These are phyloP conservation scores for Coffea humblotiana DNA, from an alignment of 305 asterid species.

Conservation along the genomic window DNA sequence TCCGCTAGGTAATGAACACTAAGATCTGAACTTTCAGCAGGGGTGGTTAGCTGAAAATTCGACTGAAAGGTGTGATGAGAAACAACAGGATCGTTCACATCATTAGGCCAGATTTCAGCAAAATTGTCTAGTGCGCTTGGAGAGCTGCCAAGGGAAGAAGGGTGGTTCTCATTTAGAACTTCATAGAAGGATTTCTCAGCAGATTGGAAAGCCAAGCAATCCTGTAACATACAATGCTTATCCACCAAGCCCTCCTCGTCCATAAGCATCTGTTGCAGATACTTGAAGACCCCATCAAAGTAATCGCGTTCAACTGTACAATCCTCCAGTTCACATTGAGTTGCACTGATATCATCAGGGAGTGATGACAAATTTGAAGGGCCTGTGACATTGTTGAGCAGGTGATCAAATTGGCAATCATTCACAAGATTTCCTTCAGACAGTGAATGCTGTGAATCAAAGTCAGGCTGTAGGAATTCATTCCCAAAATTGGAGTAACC, in stretches of 20 bases:
- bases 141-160: neutral
- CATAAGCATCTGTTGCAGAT: slow-evolving; percentile 33
- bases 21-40: neutral
- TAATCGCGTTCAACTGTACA: slow-evolving; percentile 18
- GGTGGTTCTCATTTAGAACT: slow-evolving; percentile 17
- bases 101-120: slow-evolving; percentile 5
- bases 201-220: slow-evolving; percentile 37
- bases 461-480: neutral
- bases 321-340: slow-evolving; percentile 3
- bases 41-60: neutral
- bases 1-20: neutral
- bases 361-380: neutral
- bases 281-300: slow-evolving; percentile 24
- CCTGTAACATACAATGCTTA: slow-evolving; percentile 33
- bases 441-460: neutral
- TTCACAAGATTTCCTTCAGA: neutral
- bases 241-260: slow-evolving; percentile 36
- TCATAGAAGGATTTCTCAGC: slow-evolving; percentile 33
- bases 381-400: neutral
- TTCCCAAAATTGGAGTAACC: neutral
- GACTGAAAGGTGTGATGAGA: neutral
- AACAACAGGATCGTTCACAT: neutral
- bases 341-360: neutral
- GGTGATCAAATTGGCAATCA: neutral
- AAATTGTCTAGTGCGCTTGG: slow-evolving; percentile 11